phyloP scores from a whole-genome alignment of 164 flowering plant genomes.

The Saururus chinensis region DNA sequence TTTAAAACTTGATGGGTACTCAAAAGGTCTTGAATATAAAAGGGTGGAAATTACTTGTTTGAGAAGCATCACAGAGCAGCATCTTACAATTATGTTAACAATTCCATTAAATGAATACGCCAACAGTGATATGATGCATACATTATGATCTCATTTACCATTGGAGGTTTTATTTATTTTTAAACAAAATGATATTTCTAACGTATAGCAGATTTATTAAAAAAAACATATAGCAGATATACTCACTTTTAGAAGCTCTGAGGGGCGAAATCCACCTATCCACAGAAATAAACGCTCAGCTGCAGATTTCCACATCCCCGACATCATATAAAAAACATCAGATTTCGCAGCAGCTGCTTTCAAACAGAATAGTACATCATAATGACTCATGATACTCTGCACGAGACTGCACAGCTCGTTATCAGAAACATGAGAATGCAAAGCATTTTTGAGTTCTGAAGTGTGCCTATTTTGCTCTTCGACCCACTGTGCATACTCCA shows the following conservation, averaged over 20 bases:
- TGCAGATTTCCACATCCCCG: conserved; percentile 85
- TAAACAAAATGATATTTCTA: no score
- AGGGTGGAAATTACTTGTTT: no score
- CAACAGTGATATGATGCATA: neutral
- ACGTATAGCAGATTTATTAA: neutral
- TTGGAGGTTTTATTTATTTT: no score
- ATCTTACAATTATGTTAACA: neutral
- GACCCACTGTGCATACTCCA: conserved; percentile 79
- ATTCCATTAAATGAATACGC: neutral
- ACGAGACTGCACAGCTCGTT: conserved; percentile 39
- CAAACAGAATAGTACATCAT: conserved; percentile 65
- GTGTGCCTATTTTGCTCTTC: conserved; percentile 63
- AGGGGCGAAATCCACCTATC: conserved; percentile 98
- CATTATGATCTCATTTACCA: neutral
- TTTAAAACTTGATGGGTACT: no score
- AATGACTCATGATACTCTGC: conserved; percentile 58
- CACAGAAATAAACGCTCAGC: conserved; percentile 83
- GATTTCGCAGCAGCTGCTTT: conserved; percentile 67
- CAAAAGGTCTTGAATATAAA: no score
- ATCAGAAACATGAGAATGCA: conserved; percentile 42
- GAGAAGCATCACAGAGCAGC: no score
- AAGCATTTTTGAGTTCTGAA: conserved; percentile 48
- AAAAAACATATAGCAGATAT: neutral
- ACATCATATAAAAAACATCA: conserved; percentile 80
- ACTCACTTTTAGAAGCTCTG: conserved; percentile 71